Conservation (phyloP, 2,329 filamentous ascomycete genomes). For the Penicillium sp. region DNA sequence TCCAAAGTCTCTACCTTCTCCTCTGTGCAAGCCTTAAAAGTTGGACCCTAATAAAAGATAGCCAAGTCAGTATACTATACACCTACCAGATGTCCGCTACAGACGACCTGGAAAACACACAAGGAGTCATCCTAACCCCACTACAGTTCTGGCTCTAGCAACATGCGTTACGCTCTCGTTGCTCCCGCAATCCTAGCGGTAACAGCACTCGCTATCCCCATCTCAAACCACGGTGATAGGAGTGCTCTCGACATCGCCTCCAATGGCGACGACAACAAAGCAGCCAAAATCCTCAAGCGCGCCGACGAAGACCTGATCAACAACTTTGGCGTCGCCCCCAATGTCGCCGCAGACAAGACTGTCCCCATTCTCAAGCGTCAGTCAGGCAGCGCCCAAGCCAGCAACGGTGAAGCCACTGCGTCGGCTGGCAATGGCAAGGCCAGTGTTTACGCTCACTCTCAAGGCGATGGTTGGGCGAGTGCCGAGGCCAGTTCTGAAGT, state of each 20-base stretch:
- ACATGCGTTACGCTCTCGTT: constrained; percentile 8
- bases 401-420: too few relatives aligned
- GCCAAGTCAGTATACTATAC: background rate
- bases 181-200: constrained; percentile 5
- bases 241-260: background rate
- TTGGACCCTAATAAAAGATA: background rate
- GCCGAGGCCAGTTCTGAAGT: too few relatives aligned
- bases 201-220: constrained; percentile 7
- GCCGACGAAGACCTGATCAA: background rate
- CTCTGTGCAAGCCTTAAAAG: background rate
- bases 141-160: background rate
- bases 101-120: background rate
- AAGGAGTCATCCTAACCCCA: background rate
- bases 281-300: background rate
- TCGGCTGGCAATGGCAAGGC: too few relatives aligned
- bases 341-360: background rate
- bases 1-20: background rate
- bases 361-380: constrained; percentile 4
- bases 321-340: background rate
- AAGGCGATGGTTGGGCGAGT: too few relatives aligned
- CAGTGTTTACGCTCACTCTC: too few relatives aligned
- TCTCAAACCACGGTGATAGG: background rate
- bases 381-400: background rate
- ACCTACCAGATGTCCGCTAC: background rate
- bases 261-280: background rate